These are phyloP conservation scores for Pholiota microspora DNA, from an alignment of 768 basidiomycete genomes.

Conservation along the genomic window DNA sequence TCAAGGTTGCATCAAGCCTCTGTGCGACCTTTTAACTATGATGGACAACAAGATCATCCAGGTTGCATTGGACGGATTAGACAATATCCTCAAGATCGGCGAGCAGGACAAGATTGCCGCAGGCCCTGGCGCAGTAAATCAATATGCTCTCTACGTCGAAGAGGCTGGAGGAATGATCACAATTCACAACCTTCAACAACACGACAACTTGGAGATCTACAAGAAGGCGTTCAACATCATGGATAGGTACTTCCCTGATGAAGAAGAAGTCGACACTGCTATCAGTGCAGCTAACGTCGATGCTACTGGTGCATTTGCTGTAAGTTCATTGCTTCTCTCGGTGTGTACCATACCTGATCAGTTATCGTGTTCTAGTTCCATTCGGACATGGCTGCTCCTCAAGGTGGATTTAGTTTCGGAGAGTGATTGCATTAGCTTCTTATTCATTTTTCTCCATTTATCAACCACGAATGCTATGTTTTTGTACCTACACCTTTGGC, in stretches of 20 bases:
- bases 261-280: conserved; percentile 88
- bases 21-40: conserved; percentile 94
- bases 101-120: conserved; percentile 87
- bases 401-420: conserved; percentile 96
- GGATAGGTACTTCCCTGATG: conserved; percentile 98
- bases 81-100: conserved; percentile 97
- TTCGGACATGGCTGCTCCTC: conserved; percentile 81
- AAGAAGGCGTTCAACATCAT: conserved; percentile 99
- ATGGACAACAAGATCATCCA: conserved; percentile 99
- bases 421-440: conserved; percentile 33
- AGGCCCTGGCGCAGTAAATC: conserved; percentile 83
- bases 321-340: conserved; percentile 33
- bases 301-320: conserved; percentile 70
- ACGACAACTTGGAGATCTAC: conserved; percentile 99
- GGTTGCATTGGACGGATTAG: conserved; percentile 95
- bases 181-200: conserved; percentile 98
- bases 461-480: conserved; percentile 19
- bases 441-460: conserved; percentile 9
- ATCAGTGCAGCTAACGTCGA: conserved; percentile 78
- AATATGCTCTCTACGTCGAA: conserved; percentile 93
- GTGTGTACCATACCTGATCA: conserved; percentile 7
- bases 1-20: conserved; percentile 97
- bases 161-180: conserved; percentile 99
- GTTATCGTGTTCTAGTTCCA: conserved; percentile 58
- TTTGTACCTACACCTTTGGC: conserved; percentile 8